A percentile compares a stretch with the other conserved stretches of the same genome.
These are phyloP conservation scores for Fennellomyces sp. DNA, from an alignment of 371 early-diverging fungal genomes.

Conservation along the genomic window DNA sequence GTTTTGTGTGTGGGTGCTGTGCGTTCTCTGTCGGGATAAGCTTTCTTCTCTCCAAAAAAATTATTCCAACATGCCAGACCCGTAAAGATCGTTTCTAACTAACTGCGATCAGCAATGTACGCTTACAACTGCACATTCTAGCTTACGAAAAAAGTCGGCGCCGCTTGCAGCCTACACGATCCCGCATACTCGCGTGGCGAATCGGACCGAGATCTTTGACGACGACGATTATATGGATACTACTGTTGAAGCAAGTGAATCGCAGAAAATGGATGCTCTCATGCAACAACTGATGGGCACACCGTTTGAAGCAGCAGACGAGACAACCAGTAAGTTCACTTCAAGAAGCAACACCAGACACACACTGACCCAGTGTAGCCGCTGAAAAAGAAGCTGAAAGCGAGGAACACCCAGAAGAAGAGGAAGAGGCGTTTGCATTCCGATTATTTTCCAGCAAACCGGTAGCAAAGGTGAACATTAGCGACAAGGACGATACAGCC, in stretches of 20 bases:
- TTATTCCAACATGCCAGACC: neutral
- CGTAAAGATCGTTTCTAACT: neutral
- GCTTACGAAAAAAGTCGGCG: neutral
- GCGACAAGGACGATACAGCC: slow-evolving; percentile 26
- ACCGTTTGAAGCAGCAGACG: neutral
- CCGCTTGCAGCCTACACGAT: slow-evolving; percentile 3
- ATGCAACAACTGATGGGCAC: slow-evolving; percentile 24
- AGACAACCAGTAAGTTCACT: slow-evolving; percentile 3
- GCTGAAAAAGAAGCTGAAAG: neutral
- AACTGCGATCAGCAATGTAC: neutral
- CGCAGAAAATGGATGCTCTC: slow-evolving; percentile 27
- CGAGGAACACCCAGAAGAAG: slow-evolving; percentile 9
- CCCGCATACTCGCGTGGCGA: slow-evolving; percentile 11
- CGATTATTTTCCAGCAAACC: slow-evolving; percentile 39
- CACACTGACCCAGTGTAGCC: slow-evolving; percentile 1
- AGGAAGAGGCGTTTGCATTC: slow-evolving; percentile 39
- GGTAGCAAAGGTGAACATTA: slow-evolving; percentile 34
- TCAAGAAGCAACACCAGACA: neutral
- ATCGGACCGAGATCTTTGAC: slow-evolving; percentile 30
- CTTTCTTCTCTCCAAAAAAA: neutral
- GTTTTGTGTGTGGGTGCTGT: neutral
- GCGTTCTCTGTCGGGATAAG: neutral
- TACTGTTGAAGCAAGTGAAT: slow-evolving; percentile 21
- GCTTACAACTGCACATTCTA: neutral
- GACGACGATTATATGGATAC: slow-evolving; percentile 16